These are phyloP conservation scores for Mortierella sp. DNA, from an alignment of 371 early-diverging fungal species.

Conservation along the genomic window DNA sequence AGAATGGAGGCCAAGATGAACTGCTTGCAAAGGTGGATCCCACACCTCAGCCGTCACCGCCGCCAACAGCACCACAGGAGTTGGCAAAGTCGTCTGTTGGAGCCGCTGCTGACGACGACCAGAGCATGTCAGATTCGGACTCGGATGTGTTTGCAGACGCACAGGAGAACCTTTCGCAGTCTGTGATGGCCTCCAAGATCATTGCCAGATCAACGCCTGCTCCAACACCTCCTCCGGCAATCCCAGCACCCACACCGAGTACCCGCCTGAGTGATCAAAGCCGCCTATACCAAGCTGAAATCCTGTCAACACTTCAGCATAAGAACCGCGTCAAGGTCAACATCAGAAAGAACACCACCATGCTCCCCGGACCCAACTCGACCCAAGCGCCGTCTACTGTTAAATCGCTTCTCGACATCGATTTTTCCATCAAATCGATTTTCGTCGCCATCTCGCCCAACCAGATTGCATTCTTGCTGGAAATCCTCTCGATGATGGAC, in stretches of 20 bases:
- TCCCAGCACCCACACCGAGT: not conserved
- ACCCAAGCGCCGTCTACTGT: conserved; percentile 19
- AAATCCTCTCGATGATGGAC: conserved; percentile 42
- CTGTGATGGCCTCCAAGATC: conserved; percentile 34
- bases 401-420: conserved; percentile 46
- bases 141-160: conserved; percentile 50
- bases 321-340: conserved; percentile 47
- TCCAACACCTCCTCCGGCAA: not conserved
- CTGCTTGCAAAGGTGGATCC: conserved; percentile 9
- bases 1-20: conserved; percentile 15
- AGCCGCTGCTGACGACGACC: conserved; percentile 11
- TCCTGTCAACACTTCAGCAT: conserved; percentile 47
- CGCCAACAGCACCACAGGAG: not conserved
- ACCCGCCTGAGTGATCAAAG: not conserved
- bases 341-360: conserved; percentile 39
- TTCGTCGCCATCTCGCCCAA: conserved; percentile 54
- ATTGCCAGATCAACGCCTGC: not conserved
- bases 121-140: conserved; percentile 47
- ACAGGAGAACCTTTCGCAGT: conserved; percentile 41
- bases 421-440: conserved; percentile 44
- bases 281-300: conserved; percentile 39
- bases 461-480: conserved; percentile 55
- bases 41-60: not conserved
- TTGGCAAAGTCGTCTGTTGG: not conserved
- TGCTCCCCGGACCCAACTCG: conserved; percentile 21